Evolutionary conservation across 257 asterid species (phyloP).

Genomic region (Salvia miltiorrhiza): DNA sequence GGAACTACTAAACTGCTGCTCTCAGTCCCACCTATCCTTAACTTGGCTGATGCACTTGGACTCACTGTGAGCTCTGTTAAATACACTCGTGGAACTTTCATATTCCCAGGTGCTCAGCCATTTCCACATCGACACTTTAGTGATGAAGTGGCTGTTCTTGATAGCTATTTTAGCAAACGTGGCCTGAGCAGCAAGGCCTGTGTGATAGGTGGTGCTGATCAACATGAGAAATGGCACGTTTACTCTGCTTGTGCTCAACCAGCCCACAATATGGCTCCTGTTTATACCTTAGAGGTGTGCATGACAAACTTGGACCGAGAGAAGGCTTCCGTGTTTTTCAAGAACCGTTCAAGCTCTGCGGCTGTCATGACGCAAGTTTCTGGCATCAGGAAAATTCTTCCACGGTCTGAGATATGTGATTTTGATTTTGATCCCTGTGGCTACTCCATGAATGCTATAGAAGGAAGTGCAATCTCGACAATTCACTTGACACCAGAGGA

Average conservation of each 20-base stretch:
- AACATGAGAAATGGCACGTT: slow-evolving; percentile 46
- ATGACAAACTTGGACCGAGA: slow-evolving; percentile 46
- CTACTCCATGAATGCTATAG: slow-evolving; percentile 52
- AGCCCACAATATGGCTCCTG: neutral
- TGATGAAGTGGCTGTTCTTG: slow-evolving; percentile 32
- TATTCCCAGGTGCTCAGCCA: slow-evolving; percentile 34
- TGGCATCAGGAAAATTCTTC: slow-evolving; percentile 49
- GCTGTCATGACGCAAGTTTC: slow-evolving; percentile 48
- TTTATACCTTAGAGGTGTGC: slow-evolving; percentile 54
- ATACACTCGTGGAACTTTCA: slow-evolving; percentile 40
- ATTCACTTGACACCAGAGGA: slow-evolving; percentile 58
- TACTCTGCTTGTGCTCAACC: slow-evolving; percentile 41
- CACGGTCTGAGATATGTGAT: slow-evolving; percentile 43
- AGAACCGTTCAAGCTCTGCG: slow-evolving; percentile 27
- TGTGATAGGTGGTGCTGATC: slow-evolving; percentile 26
- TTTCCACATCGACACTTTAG: slow-evolving; percentile 34
- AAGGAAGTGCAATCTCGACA: slow-evolving; percentile 45
- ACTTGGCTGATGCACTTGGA: neutral
- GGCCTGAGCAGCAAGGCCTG: slow-evolving; percentile 29
- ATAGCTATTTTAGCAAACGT: slow-evolving; percentile 18
- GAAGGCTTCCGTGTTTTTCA: slow-evolving; percentile 21
- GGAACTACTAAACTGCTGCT: neutral
- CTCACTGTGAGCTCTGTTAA: slow-evolving; percentile 41
- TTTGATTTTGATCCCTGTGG: slow-evolving; percentile 66
- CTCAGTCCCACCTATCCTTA: neutral